These are phyloP conservation scores for Trypanosoma brucei DNA, from an alignment of 208 protist species.

Conservation along the genomic window DNA sequence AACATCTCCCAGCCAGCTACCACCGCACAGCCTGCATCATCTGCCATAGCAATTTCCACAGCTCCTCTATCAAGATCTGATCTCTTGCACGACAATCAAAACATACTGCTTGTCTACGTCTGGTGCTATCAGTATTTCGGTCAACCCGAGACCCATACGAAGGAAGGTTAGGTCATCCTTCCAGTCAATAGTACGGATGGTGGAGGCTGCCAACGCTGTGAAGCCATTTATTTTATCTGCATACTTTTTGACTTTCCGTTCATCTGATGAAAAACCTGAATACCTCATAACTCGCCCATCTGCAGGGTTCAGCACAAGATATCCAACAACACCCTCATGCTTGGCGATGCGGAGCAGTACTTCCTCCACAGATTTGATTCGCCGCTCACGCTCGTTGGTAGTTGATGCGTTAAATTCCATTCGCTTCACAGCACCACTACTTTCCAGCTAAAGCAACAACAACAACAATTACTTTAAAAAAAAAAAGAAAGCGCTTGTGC, in stretches of 20 bases:
- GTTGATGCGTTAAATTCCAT: constrained; percentile 25
- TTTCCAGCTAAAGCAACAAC: no score
- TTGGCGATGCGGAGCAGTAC: constrained; percentile 63
- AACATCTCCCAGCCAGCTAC: no score
- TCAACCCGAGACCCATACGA: constrained; percentile 53
- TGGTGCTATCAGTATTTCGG: constrained; percentile 74
- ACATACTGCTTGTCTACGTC: constrained; percentile 75
- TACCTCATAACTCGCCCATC: constrained; percentile 53
- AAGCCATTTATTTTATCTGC: constrained; percentile 60
- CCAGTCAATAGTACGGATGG: constrained; percentile 73
- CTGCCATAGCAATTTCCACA: no score
- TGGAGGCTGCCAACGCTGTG: constrained; percentile 62
- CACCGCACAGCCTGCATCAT: no score
- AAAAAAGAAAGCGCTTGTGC: no score
- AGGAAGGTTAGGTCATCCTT: constrained; percentile 80
- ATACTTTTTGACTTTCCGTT: constrained; percentile 42
- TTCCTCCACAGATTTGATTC: constrained; percentile 59
- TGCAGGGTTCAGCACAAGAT: constrained; percentile 67
- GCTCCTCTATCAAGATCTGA: constrained; percentile 14
- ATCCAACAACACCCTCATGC: constrained; percentile 77
- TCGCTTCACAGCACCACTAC: background rate
- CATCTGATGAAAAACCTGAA: constrained; percentile 54
- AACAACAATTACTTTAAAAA: no score
- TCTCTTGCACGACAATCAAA: constrained; percentile 71
- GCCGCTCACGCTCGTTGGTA: constrained; percentile 43